Evolutionary conservation across 495 filamentous ascomycete genomes (phyloP).

Genomic region (Penicillium roqueforti): DNA sequence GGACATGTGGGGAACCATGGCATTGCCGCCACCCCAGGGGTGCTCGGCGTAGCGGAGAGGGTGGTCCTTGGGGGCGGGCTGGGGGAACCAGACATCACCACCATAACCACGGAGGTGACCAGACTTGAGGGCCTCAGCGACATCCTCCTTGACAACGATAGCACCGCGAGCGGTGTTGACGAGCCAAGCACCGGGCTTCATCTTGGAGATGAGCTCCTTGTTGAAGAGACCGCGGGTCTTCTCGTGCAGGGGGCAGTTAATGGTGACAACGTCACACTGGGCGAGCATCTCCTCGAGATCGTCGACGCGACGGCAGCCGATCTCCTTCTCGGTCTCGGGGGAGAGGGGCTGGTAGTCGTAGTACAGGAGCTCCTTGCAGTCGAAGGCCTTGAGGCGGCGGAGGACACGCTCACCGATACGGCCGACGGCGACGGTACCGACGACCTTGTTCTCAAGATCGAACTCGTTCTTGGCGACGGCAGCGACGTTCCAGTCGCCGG

Average conservation of each 20-base stretch:
- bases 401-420: slow-evolving; percentile 98
- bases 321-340: slow-evolving; percentile 88
- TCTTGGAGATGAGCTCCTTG: slow-evolving; percentile 99
- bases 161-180: slow-evolving; percentile 98
- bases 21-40: slow-evolving; percentile 95
- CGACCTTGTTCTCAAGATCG: slow-evolving; percentile 95
- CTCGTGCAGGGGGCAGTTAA: slow-evolving; percentile 99
- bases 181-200: slow-evolving; percentile 97
- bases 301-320: slow-evolving; percentile 86
- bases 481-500: slow-evolving; percentile 92
- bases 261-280: slow-evolving; percentile 97
- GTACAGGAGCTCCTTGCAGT: slow-evolving; percentile 99
- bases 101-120: slow-evolving; percentile 97
- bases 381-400: slow-evolving; percentile 89
- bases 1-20: slow-evolving; percentile 97
- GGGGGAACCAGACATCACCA: slow-evolving; percentile 90
- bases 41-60: slow-evolving; percentile 87
- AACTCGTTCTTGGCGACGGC: slow-evolving; percentile 96
- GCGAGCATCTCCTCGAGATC: slow-evolving; percentile 88
- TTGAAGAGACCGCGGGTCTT: slow-evolving; percentile 95
- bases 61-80: slow-evolving; percentile 95
- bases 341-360: slow-evolving; percentile 96
- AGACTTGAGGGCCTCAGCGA: slow-evolving; percentile 85
- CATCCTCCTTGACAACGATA: slow-evolving; percentile 99
- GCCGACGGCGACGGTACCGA: slow-evolving; percentile 95